Percentiles rank a stretch among this genome's conserved stretches.
These are phyloP conservation scores for Epichloe festucae DNA, from an alignment of 2,329 filamentous ascomycete species.

Conservation along the genomic window DNA sequence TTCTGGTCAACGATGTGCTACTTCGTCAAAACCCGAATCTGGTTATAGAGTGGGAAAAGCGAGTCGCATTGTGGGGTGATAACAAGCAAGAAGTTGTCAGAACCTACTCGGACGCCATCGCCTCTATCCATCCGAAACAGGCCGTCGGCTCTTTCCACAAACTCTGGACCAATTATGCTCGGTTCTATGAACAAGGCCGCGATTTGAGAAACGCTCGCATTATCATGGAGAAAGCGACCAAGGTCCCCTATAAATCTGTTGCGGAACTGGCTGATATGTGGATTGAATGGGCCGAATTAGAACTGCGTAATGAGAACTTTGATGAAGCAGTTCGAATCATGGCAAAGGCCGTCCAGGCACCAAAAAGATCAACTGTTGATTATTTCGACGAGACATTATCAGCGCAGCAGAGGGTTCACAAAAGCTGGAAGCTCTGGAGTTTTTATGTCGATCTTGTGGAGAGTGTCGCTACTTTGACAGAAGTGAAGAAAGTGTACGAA, in stretches of 20 bases:
- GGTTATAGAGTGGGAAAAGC: conserved; percentile 93
- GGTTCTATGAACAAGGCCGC: conserved; percentile 83
- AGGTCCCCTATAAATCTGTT: conserved; percentile 97
- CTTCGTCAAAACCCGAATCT: conserved; percentile 93
- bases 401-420: conserved; percentile 92
- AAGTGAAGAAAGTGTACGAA: conserved; percentile 90
- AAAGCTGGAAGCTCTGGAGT: conserved; percentile 99
- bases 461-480: conserved; percentile 79
- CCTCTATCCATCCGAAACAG: conserved; percentile 85
- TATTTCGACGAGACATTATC: conserved; percentile 94
- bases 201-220: conserved; percentile 75
- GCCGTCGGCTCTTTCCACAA: conserved; percentile 88
- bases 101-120: conserved; percentile 90
- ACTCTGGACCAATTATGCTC: conserved; percentile 92
- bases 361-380: conserved; percentile 94
- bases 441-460: conserved; percentile 98
- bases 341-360: conserved; percentile 94
- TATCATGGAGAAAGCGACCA: conserved; percentile 96
- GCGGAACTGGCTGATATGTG: conserved; percentile 93
- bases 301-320: conserved; percentile 89
- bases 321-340: conserved; percentile 90
- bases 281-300: conserved; percentile 99
- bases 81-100: conserved; percentile 85
- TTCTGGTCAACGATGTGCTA: conserved; percentile 90
- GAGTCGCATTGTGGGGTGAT: conserved; percentile 87